A percentile compares a stretch with the other conserved stretches of the same genome.
Conservation (phyloP, 345 rosid genomes). For the Arabis hirsuta region DNA sequence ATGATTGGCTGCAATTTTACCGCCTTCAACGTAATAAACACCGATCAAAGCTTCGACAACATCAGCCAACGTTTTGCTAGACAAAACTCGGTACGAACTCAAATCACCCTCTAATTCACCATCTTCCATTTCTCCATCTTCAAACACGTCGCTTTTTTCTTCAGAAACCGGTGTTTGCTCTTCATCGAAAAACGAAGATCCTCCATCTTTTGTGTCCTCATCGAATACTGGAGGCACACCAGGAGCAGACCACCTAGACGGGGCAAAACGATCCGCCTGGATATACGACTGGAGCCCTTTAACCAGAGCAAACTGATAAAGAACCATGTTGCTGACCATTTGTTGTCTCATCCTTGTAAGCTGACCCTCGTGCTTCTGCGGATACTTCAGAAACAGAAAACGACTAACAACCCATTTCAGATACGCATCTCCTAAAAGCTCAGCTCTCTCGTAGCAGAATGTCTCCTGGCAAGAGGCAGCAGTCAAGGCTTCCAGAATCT, state of each 20-base stretch:
- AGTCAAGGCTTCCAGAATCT: constrained; percentile 97
- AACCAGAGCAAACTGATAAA: constrained; percentile 76
- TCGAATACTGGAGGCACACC: constrained; percentile 96
- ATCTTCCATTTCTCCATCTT: constrained; percentile 84
- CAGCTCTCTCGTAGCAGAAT: constrained; percentile 98
- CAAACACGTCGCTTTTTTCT: constrained; percentile 49
- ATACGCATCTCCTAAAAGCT: constrained; percentile 98
- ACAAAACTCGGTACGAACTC: constrained; percentile 91
- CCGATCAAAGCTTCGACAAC: constrained; percentile 99
- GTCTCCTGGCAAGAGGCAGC: constrained; percentile 99
- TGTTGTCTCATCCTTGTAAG: constrained; percentile 98
- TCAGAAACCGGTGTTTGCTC: constrained; percentile 44
- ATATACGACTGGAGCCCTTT: constrained; percentile 94
- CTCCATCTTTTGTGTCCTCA: constrained; percentile 91
- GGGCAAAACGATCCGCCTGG: constrained; percentile 99
- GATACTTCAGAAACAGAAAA: constrained; percentile 90
- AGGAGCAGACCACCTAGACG: constrained; percentile 99
- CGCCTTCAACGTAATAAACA: constrained; percentile 92
- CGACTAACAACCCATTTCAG: constrained; percentile 98
- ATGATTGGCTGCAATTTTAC: constrained; percentile 86
- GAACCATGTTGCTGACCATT: constrained; percentile 96
- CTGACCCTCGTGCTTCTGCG: constrained; percentile 98
- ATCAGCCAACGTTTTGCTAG: constrained; percentile 97
- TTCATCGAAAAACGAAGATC: constrained; percentile 67
- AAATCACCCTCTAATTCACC: constrained; percentile 94